A percentile compares a stretch with the other conserved stretches of the same genome.
These are phyloP conservation scores for Trichoderma sp. DNA, from an alignment of 2,329 filamentous ascomycete species.

Conservation along the genomic window DNA sequence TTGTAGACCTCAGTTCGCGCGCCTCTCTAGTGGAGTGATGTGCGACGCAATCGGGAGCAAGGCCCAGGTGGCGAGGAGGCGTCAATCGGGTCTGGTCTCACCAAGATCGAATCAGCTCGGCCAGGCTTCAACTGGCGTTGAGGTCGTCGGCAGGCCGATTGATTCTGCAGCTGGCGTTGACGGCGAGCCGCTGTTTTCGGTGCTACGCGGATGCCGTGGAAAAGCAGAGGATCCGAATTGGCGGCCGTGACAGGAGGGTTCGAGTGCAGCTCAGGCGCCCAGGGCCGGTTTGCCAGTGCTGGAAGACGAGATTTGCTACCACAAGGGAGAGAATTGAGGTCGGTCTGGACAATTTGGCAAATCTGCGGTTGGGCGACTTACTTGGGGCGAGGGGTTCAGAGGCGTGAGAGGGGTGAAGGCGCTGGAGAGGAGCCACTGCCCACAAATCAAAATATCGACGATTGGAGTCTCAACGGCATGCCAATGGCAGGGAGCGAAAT, in stretches of 20 bases:
- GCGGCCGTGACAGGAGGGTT: background rate
- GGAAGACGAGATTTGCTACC: background rate
- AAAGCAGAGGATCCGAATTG: slow-evolving; percentile 1
- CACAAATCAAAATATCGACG: slow-evolving; percentile 13
- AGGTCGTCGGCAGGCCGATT: slow-evolving; percentile 15
- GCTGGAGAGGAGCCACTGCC: slow-evolving; percentile 17
- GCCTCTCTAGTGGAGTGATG: slow-evolving; percentile 19
- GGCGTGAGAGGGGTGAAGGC: slow-evolving; percentile 16
- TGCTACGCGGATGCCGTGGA: slow-evolving; percentile 17
- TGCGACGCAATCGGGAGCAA: slow-evolving; percentile 15
- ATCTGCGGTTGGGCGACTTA: slow-evolving; percentile 19
- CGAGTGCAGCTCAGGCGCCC: background rate
- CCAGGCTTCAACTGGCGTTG: slow-evolving; percentile 15
- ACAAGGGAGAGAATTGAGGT: slow-evolving; percentile 17
- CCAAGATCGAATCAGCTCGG: background rate
- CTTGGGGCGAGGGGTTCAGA: slow-evolving; percentile 20
- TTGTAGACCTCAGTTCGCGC: slow-evolving; percentile 30
- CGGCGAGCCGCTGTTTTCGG: background rate
- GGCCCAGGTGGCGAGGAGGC: background rate
- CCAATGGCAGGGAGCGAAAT: background rate
- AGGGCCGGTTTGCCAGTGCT: background rate
- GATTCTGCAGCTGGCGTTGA: background rate
- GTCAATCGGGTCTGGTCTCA: background rate
- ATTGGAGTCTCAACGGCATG: background rate
- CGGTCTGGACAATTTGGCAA: slow-evolving; percentile 16